A percentile compares a stretch with the other conserved stretches of the same genome.
Conservation (phyloP, 2,329 filamentous ascomycete genomes). For the Ophiostoma pallidulum region DNA sequence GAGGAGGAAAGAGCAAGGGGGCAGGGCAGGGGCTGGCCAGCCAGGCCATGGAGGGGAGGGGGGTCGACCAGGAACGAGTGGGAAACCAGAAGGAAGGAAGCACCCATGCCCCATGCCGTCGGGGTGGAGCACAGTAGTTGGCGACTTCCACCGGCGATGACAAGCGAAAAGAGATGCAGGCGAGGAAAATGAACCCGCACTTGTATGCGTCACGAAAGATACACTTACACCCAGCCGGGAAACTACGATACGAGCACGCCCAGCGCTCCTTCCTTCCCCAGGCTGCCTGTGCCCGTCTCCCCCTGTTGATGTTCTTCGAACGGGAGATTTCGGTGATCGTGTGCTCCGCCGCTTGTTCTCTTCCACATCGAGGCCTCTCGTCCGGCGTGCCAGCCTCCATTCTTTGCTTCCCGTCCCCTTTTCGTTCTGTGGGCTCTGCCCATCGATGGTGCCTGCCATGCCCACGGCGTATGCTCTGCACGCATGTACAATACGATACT, state of each 20-base stretch:
- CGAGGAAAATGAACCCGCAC: no score
- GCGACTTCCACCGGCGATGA: not conserved
- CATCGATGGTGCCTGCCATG: no score
- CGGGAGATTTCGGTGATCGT: not conserved
- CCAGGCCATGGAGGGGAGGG: not conserved
- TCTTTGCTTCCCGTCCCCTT: not conserved
- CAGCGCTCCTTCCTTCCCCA: not conserved
- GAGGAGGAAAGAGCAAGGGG: not conserved
- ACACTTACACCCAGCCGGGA: constrained; percentile 11
- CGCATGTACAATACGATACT: no score
- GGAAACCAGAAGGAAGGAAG: not conserved
- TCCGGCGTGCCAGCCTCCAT: not conserved
- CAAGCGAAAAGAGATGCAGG: no score
- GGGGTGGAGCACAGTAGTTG: no score
- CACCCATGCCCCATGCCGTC: not conserved
- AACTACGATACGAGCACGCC: not conserved
- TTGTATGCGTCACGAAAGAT: constrained; percentile 9
- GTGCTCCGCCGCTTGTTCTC: constrained; percentile 1
- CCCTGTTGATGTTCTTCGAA: not conserved
- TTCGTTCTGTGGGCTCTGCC: no score
- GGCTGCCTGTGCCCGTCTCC: not conserved
- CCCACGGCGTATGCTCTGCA: no score
- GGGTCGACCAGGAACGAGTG: not conserved
- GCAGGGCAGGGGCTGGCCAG: not conserved
- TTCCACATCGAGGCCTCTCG: not conserved